These are phyloP conservation scores for Penicillium roqueforti DNA, from an alignment of 495 filamentous ascomycete species.

Conservation along the genomic window DNA sequence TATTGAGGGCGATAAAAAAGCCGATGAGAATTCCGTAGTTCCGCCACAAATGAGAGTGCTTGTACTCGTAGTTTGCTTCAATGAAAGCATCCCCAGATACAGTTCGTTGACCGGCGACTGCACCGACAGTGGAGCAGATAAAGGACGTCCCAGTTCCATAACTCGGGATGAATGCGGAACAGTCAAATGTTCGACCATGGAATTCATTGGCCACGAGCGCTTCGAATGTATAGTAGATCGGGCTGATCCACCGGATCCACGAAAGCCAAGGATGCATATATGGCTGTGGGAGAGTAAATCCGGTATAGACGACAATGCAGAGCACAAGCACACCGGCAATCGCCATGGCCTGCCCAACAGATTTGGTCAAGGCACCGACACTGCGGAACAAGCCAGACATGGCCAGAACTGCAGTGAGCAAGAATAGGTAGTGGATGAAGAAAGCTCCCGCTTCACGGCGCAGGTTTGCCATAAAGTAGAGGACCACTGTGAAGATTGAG, in stretches of 20 bases:
- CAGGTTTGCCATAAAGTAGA: conserved; percentile 56
- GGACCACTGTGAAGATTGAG: conserved; percentile 43
- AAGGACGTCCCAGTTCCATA: conserved; percentile 37
- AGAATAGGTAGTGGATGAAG: conserved; percentile 54
- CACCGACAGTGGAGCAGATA: conserved; percentile 50
- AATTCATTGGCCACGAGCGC: conserved; percentile 52
- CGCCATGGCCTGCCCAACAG: conserved; percentile 40
- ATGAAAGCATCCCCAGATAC: conserved; percentile 53
- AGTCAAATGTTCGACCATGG: conserved; percentile 44
- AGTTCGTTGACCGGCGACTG: conserved; percentile 40
- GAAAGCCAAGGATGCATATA: conserved; percentile 46
- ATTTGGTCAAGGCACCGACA: conserved; percentile 36
- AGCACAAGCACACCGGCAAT: conserved; percentile 40
- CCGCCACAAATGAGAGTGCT: conserved; percentile 54
- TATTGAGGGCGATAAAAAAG: conserved; percentile 54
- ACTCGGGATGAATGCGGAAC: conserved; percentile 36
- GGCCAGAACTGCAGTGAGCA: conserved; percentile 43
- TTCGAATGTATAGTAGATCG: conserved; percentile 39
- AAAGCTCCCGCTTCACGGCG: conserved; percentile 44
- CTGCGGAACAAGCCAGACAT: conserved; percentile 49
- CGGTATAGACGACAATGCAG: conserved; percentile 40
- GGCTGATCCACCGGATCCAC: conserved; percentile 43
- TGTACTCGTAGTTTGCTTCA: conserved; percentile 48
- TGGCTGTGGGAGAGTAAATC: conserved; percentile 37
- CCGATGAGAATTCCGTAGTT: conserved; percentile 60